Evolutionary conservation across 768 basidiomycete genomes (phyloP), one percentile per base, ranked within the genome.

Genomic region (Lactarius indigo): DNA sequence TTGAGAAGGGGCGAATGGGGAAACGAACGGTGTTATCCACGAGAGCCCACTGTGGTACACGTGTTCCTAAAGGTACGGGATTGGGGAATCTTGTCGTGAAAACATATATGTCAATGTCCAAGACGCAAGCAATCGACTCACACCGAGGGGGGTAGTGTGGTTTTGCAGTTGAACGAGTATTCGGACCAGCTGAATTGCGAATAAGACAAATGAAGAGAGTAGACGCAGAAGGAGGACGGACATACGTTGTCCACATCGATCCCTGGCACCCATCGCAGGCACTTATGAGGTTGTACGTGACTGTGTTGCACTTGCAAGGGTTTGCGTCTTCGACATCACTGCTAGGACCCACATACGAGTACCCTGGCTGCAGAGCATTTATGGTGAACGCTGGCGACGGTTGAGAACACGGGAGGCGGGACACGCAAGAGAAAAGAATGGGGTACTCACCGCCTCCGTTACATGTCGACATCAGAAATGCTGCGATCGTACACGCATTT

Each of bases 261-360:
- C 31, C 17, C 28, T 68, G 66, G 28, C 66, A 68, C 6, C 41
- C 66, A 7, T 60, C 66, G 26, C 66, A 68, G n/a, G 66, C 66
- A 26, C 66, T 68, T n/a, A 68, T 15, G 33, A 68, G 66, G 3
- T 44, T 58, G 41, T 68, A 68, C 10, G 33, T 9, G 18, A 68
- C 17, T 0, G 62, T 64, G 58, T 39, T 68, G 28, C 66, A 68
- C 57, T 64, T 64, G 66, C 66, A 68, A 58, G 59, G 2, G 35
- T 68, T 47, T 23, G 12, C 1, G n/a, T 30, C n/a, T 10, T 64
- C 62, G 33, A 7, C 1, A 41, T 8, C 41, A 2, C 20, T 55
- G 15, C 26, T 55, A 1, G 66, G 66, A 6, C 62, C 62, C 0
- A 15, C 13, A 35, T 68, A 68, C 13, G 41, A 23, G 42, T 37